These are phyloP conservation scores for Xylaria multiplex DNA, from an alignment of 2,329 filamentous ascomycete genomes.

Conservation along the genomic window DNA sequence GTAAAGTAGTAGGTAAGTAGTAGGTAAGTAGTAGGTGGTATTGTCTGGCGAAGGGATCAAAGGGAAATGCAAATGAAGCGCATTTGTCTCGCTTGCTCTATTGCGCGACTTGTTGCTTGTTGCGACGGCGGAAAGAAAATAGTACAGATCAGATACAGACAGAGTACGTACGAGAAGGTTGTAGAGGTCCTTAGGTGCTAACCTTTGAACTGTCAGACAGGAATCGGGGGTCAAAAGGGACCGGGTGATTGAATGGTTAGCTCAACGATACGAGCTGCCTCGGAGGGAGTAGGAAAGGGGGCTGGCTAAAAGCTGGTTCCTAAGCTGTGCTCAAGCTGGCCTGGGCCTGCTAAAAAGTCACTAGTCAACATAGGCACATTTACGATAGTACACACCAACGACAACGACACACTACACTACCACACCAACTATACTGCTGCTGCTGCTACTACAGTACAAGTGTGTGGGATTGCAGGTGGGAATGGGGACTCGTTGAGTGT, in stretches of 20 bases:
- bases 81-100: constrained; percentile 25
- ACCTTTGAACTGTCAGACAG: too few species aligned
- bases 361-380: constrained; percentile 9
- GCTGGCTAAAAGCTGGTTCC: constrained; percentile 12
- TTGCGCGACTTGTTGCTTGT: constrained; percentile 25
- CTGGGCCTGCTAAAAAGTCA: constrained; percentile 30
- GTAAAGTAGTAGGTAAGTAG: constrained; percentile 13
- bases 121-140: constrained; percentile 31
- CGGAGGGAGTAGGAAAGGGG: constrained; percentile 30
- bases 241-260: not conserved
- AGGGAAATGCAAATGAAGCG: constrained; percentile 29
- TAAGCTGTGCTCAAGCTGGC: not conserved
- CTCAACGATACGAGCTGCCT: constrained; percentile 21
- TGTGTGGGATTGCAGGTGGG: not conserved
- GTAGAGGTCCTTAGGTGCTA: not conserved
- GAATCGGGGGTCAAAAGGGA: not conserved
- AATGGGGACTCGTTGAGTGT: constrained; percentile 1
- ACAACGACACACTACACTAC: too few species aligned
- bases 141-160: constrained; percentile 2
- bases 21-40: constrained; percentile 10
- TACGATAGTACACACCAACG: too few species aligned
- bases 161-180: constrained; percentile 1
- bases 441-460: not conserved
- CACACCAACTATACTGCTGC: too few species aligned
- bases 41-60: constrained; percentile 25